Percentiles rank a stretch among this genome's conserved stretches.
phyloP scores from a whole-genome alignment of 2,329 filamentous ascomycete genomes.

The Cylindrodendrum hubeiense region DNA sequence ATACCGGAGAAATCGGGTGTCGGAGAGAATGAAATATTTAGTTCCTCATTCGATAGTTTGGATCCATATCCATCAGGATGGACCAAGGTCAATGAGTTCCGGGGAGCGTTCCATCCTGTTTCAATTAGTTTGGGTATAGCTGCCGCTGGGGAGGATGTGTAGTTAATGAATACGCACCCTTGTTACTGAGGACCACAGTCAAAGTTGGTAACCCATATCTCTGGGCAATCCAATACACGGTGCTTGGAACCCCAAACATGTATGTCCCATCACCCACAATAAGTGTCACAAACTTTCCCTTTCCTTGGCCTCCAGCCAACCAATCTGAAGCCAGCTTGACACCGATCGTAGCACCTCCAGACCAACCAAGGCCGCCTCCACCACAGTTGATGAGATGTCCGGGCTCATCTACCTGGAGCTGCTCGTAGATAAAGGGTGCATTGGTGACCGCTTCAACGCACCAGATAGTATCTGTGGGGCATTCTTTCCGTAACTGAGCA shows the following conservation, averaged over 20 bases:
- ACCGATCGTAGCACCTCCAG: constrained; percentile 77
- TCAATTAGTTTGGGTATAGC: neutral
- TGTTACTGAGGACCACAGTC: constrained; percentile 66
- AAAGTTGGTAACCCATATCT: constrained; percentile 61
- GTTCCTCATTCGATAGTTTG: constrained; percentile 66
- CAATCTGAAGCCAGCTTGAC: constrained; percentile 74
- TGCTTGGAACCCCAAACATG: constrained; percentile 61
- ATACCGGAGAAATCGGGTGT: constrained; percentile 69
- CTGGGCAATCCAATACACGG: constrained; percentile 62
- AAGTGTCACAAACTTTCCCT: constrained; percentile 57
- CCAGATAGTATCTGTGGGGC: constrained; percentile 69
- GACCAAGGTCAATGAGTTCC: constrained; percentile 66
- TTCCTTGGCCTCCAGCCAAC: constrained; percentile 49
- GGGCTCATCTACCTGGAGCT: constrained; percentile 74
- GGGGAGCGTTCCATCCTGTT: constrained; percentile 69
- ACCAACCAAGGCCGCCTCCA: constrained; percentile 82
- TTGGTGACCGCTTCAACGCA: constrained; percentile 82
- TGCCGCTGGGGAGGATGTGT: neutral
- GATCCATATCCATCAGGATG: constrained; percentile 67
- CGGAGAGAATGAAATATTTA: constrained; percentile 71
- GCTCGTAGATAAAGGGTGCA: constrained; percentile 73
- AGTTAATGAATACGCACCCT: constrained; percentile 32
- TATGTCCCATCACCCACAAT: constrained; percentile 65
- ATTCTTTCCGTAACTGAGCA: constrained; percentile 14
- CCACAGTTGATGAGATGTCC: constrained; percentile 84